phyloP scores from a whole-genome alignment of 352 stramenopile species.

The Phytophthora macrochlamydospora region DNA sequence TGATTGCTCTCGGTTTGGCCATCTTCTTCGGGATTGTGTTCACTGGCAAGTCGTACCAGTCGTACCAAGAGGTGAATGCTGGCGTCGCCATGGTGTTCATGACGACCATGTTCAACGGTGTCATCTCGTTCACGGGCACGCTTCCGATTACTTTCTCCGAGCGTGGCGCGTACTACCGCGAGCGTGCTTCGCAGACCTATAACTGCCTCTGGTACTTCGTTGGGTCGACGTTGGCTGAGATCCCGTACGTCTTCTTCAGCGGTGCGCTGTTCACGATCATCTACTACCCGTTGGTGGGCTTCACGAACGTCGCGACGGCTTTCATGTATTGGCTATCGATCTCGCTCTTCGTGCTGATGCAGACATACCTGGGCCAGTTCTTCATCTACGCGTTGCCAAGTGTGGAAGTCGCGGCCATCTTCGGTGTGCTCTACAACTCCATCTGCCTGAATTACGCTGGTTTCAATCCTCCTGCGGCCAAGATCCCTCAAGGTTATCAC shows the following conservation, averaged over 20 bases:
- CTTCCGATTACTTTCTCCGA: constrained; percentile 83
- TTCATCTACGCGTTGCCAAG: constrained; percentile 42
- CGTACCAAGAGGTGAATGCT: constrained; percentile 44
- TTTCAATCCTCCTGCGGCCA: constrained; percentile 38
- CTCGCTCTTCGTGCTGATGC: constrained; percentile 39
- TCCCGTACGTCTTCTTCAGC: constrained; percentile 55
- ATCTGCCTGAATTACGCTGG: constrained; percentile 49
- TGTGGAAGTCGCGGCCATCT: constrained; percentile 41
- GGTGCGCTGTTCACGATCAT: constrained; percentile 45
- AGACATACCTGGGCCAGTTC: constrained; percentile 43
- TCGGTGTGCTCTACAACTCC: constrained; percentile 42
- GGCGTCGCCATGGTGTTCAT: constrained; percentile 82
- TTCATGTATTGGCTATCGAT: constrained; percentile 49
- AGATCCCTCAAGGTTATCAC: constrained; percentile 40
- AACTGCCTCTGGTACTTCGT: constrained; percentile 70
- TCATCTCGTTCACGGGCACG: constrained; percentile 76
- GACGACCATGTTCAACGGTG: constrained; percentile 72
- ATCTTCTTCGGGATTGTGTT: constrained; percentile 82
- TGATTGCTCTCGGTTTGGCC: constrained; percentile 59
- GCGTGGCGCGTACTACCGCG: constrained; percentile 88
- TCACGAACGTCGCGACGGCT: constrained; percentile 34
- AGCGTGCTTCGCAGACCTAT: constrained; percentile 90
- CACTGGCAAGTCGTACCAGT: constrained; percentile 33
- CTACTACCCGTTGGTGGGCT: constrained; percentile 56
- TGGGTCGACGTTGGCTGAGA: constrained; percentile 79